Evolutionary conservation across 179 eudicot species (phyloP).

Genomic region (Silene noctiflora): DNA sequence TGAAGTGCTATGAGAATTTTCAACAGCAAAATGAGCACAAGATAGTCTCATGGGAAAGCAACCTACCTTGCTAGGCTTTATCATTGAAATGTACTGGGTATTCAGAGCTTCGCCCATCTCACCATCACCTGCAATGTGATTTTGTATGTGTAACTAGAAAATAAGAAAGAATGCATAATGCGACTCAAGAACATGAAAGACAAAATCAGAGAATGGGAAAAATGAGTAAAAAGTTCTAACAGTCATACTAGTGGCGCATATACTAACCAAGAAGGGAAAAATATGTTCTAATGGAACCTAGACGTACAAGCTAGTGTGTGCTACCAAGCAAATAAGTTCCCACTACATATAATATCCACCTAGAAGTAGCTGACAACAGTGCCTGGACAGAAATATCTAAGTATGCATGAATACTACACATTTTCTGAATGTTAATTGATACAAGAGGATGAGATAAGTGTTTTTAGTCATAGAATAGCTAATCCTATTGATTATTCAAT

Average conservation of each 20-base stretch:
- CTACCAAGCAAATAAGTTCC: slow-evolving; percentile 1
- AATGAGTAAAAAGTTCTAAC: not conserved
- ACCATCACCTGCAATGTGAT: slow-evolving; percentile 22
- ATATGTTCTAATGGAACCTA: not conserved
- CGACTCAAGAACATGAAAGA: slow-evolving; percentile 1
- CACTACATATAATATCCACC: not conserved
- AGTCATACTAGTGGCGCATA: not conserved
- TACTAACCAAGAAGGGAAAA: not conserved
- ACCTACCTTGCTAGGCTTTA: slow-evolving; percentile 25
- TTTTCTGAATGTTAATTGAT: not conserved
- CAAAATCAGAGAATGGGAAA: not conserved
- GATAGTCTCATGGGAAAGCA: not conserved
- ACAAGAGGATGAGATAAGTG: not conserved
- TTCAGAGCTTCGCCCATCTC: slow-evolving; percentile 10
- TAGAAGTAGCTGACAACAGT: not conserved
- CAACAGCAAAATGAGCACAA: slow-evolving; percentile 1
- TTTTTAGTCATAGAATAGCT: not conserved
- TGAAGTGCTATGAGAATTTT: not conserved
- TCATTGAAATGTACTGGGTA: slow-evolving; percentile 6
- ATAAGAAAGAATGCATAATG: not conserved
- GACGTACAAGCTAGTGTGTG: not conserved
- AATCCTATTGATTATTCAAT: not conserved
- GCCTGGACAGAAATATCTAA: not conserved
- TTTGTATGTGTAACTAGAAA: not conserved
- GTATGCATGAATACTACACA: not conserved